Percentiles rank a stretch among this genome's conserved stretches.
phyloP scores from a whole-genome alignment of 31 red algal species.

The Odonthalia washingtoniensis region DNA sequence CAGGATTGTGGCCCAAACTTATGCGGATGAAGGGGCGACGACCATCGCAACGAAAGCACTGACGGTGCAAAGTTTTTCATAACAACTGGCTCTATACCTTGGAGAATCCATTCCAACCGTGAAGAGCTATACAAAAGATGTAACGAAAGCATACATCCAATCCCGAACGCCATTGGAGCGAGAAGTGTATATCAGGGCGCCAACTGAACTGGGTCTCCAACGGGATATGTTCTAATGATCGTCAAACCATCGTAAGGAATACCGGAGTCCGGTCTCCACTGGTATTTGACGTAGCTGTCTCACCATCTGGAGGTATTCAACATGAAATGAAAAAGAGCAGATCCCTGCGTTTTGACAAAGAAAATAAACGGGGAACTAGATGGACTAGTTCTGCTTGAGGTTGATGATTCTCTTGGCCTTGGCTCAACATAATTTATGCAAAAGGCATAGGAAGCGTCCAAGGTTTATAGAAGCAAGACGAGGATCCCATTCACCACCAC shows the following conservation, averaged over 20 bases:
- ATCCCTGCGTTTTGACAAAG: neutral
- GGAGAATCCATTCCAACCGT: neutral
- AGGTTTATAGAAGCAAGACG: too few species aligned
- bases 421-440: too few species aligned
- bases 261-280: too few species aligned
- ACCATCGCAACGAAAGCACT: conserved; percentile 7
- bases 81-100: neutral
- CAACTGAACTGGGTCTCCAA: conserved; percentile 8
- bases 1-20: conserved; percentile 1
- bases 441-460: too few species aligned
- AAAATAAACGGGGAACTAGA: neutral
- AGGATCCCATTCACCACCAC: too few species aligned
- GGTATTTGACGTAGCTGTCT: too few species aligned
- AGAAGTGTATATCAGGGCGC: neutral
- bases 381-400: too few species aligned
- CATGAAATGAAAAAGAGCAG: neutral
- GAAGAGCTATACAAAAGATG: neutral
- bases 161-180: conserved; percentile 5
- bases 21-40: neutral
- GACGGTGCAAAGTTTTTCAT: neutral
- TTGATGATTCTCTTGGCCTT: too few species aligned
- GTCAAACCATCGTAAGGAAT: conserved; percentile 27
- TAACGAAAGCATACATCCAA: conserved; percentile 27
- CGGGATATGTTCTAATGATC: neutral
- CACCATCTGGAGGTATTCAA: too few species aligned